A percentile compares a stretch with the other conserved stretches of the same genome.
phyloP scores from a whole-genome alignment of 2,329 filamentous ascomycete genomes.

The Dothiorella sarmentorum region DNA sequence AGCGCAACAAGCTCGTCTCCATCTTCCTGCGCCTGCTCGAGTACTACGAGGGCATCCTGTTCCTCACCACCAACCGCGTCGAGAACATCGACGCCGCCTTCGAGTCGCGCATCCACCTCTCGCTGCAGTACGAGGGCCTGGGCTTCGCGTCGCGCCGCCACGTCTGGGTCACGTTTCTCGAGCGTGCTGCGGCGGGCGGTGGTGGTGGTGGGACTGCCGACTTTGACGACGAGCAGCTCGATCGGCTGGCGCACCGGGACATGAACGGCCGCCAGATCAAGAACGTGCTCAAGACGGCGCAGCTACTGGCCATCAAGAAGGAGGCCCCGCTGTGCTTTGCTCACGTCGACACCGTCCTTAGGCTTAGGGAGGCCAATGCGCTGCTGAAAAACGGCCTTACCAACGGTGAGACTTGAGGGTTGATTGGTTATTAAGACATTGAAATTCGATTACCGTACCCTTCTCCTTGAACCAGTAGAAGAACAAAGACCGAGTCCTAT shows the following conservation, averaged over 20 bases:
- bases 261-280: slow-evolving; percentile 25
- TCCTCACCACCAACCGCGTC: slow-evolving; percentile 33
- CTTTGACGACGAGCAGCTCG: slow-evolving; percentile 17
- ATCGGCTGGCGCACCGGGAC: slow-evolving; percentile 15
- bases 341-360: slow-evolving; percentile 22
- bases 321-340: slow-evolving; percentile 16
- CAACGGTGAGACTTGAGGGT: not conserved
- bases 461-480: too few species aligned
- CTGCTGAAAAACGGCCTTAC: not conserved
- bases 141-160: slow-evolving; percentile 18
- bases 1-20: slow-evolving; percentile 29
- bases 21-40: slow-evolving; percentile 40
- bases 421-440: too few species aligned
- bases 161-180: slow-evolving; percentile 21
- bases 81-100: slow-evolving; percentile 31
- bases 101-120: slow-evolving; percentile 28
- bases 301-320: slow-evolving; percentile 22
- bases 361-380: slow-evolving; percentile 16
- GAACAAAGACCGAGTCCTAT: too few species aligned
- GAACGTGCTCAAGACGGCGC: slow-evolving; percentile 23
- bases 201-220: too few species aligned
- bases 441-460: too few species aligned
- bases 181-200: not conserved
- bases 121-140: slow-evolving; percentile 26
- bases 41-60: slow-evolving; percentile 36